Evolutionary conservation across 2,329 filamentous ascomycete species (phyloP).

Genomic region (Colletotrichum gigasporum): DNA sequence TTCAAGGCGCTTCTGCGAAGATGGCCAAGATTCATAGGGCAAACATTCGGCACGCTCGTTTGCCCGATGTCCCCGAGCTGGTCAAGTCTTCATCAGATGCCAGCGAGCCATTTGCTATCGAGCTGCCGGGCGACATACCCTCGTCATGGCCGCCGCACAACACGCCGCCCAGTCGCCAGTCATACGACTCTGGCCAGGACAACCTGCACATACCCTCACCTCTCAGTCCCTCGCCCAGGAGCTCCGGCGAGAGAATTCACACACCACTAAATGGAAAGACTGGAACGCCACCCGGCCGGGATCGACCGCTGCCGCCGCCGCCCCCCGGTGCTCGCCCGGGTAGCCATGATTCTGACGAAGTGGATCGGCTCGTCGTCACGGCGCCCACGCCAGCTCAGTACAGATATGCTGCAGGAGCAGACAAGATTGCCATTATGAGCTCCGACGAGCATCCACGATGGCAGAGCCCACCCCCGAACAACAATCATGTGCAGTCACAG

Average conservation of each 20-base stretch:
- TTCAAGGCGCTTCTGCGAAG: conserved; percentile 79
- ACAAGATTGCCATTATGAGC: conserved; percentile 74
- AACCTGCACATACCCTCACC: conserved; percentile 52
- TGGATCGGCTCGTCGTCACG: conserved; percentile 64
- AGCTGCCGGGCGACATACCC: conserved; percentile 67
- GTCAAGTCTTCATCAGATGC: conserved; percentile 51
- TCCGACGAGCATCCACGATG: conserved; percentile 66
- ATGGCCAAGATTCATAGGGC: conserved; percentile 85
- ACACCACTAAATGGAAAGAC: conserved; percentile 40
- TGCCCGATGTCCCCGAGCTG: conserved; percentile 53
- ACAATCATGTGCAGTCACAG: conserved; percentile 27
- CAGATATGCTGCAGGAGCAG: conserved; percentile 65
- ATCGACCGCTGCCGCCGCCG: conserved; percentile 42
- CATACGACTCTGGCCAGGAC: conserved; percentile 66
- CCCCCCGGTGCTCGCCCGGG: no score
- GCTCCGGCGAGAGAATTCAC: conserved; percentile 57
- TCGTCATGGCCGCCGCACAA: conserved; percentile 42
- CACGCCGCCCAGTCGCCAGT: conserved; percentile 56
- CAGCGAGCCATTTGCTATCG: conserved; percentile 62
- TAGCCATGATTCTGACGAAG: conserved; percentile 48
- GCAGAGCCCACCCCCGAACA: conserved; percentile 38
- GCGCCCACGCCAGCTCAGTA: conserved; percentile 69
- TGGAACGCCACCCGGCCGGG: conserved; percentile 37
- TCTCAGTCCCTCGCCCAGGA: conserved; percentile 54
- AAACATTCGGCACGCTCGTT: conserved; percentile 71